phyloP scores from a whole-genome alignment of 352 stramenopile species.

The Globisporangium perplexum region DNA sequence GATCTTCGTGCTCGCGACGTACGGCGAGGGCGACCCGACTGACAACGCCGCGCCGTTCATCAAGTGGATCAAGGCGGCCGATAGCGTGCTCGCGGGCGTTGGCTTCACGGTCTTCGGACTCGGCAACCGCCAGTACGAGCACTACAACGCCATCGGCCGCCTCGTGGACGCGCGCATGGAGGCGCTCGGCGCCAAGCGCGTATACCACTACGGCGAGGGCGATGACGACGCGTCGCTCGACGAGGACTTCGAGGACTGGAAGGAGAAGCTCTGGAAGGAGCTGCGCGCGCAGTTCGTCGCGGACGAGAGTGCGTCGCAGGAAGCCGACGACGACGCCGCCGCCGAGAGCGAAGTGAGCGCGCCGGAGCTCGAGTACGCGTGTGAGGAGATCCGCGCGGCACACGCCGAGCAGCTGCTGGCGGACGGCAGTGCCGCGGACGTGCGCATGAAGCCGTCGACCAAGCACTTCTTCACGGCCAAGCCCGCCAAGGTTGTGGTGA shows the following conservation, averaged over 20 bases:
- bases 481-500: constrained; percentile 81
- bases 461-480: constrained; percentile 90
- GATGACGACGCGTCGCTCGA: constrained; percentile 96
- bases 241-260: constrained; percentile 93
- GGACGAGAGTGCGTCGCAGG: constrained; percentile 16
- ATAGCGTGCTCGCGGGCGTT: constrained; percentile 49
- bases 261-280: constrained; percentile 89
- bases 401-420: constrained; percentile 12
- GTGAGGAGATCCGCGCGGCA: constrained; percentile 33
- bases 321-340: constrained; percentile 4
- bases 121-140: constrained; percentile 97
- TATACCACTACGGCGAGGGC: constrained; percentile 91
- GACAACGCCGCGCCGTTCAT: constrained; percentile 96
- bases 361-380: constrained; percentile 57
- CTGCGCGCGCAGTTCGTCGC: constrained; percentile 61
- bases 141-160: constrained; percentile 97
- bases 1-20: constrained; percentile 96
- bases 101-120: constrained; percentile 96
- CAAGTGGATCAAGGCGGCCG: constrained; percentile 84
- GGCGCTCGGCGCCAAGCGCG: constrained; percentile 70
- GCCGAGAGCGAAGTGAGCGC: constrained; percentile 18
- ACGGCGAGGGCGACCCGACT: constrained; percentile 97
- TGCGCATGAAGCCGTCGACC: constrained; percentile 71
- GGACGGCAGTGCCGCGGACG: constrained; percentile 8
- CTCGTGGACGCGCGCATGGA: constrained; percentile 87